These are phyloP conservation scores for Porphyrellus sp. DNA, from an alignment of 1,284 basidiomycete genomes.

Conservation along the genomic window DNA sequence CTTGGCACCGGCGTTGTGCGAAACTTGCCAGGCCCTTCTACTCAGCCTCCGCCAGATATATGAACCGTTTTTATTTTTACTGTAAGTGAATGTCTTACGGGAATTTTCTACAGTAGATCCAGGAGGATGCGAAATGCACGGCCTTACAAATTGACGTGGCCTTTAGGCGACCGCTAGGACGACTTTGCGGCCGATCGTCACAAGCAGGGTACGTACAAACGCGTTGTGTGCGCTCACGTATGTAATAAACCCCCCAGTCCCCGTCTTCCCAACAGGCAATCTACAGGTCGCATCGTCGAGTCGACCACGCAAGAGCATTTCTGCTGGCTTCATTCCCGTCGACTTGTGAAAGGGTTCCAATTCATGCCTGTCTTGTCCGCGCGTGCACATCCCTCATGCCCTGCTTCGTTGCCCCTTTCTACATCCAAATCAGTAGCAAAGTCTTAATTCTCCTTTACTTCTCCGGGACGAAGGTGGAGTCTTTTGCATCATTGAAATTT, in stretches of 20 bases:
- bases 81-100: constrained; percentile 10
- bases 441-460: constrained; percentile 1
- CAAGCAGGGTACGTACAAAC: constrained; percentile 27
- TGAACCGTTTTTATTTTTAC: constrained; percentile 3
- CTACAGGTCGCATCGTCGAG: constrained; percentile 4
- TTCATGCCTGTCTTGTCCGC: constrained; percentile 8
- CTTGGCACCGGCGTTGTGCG: background rate
- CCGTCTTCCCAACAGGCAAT: constrained; percentile 15
- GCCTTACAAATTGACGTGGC: constrained; percentile 13
- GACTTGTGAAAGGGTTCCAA: constrained; percentile 2
- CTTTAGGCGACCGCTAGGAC: constrained; percentile 25
- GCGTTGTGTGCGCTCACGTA: constrained; percentile 14
- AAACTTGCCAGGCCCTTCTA: background rate
- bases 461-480: constrained; percentile 7
- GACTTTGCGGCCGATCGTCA: constrained; percentile 29
- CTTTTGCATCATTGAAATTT: constrained; percentile 19
- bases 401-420: constrained; percentile 20
- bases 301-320: background rate
- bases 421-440: constrained; percentile 5
- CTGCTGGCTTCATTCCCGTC: constrained; percentile 27
- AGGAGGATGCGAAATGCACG: constrained; percentile 15
- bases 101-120: constrained; percentile 16
- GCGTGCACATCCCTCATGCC: constrained; percentile 9
- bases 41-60: constrained; percentile 10
- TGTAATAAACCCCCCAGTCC: constrained; percentile 19